Evolutionary conservation across 1,284 basidiomycete species (phyloP).

Genomic region (Irpex sp.): DNA sequence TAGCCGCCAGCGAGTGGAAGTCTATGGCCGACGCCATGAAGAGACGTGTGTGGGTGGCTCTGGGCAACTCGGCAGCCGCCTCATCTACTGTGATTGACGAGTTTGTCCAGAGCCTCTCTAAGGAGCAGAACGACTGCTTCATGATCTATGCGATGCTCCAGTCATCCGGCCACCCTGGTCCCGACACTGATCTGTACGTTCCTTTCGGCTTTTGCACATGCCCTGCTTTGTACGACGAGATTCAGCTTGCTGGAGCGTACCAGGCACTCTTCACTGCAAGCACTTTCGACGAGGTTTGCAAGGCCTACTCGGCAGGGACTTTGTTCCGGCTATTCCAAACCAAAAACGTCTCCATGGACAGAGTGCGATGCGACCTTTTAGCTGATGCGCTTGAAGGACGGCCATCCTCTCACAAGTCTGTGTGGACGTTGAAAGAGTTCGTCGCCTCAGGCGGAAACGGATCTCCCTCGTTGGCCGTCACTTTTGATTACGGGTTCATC

Average conservation of each 20-base stretch:
- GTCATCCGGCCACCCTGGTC: slow-evolving; percentile 13
- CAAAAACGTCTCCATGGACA: slow-evolving; percentile 10
- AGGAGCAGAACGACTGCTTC: slow-evolving; percentile 11
- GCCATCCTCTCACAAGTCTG: slow-evolving; percentile 21
- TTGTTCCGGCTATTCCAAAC: slow-evolving; percentile 23
- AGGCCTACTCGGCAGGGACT: slow-evolving; percentile 19
- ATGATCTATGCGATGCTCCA: slow-evolving; percentile 12
- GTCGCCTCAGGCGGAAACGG: slow-evolving; percentile 13
- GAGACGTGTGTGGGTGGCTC: slow-evolving; percentile 4
- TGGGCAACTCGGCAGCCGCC: slow-evolving; percentile 6
- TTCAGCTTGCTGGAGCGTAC: slow-evolving; percentile 16
- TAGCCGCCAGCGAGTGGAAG: background rate
- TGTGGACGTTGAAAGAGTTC: slow-evolving; percentile 35
- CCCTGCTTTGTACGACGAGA: slow-evolving; percentile 14
- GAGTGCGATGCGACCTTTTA: slow-evolving; percentile 1
- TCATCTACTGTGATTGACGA: slow-evolving; percentile 6
- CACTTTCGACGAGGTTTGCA: slow-evolving; percentile 29
- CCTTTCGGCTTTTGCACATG: slow-evolving; percentile 29
- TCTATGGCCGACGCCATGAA: background rate
- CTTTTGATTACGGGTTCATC: slow-evolving; percentile 32
- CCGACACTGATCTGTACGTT: slow-evolving; percentile 15
- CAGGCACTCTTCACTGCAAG: slow-evolving; percentile 19
- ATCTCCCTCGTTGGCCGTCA: slow-evolving; percentile 11
- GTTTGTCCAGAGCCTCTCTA: slow-evolving; percentile 6
- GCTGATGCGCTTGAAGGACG: slow-evolving; percentile 21